These are phyloP conservation scores for Sporobolomyces roseus DNA, from an alignment of 768 basidiomycete genomes.

Conservation along the genomic window DNA sequence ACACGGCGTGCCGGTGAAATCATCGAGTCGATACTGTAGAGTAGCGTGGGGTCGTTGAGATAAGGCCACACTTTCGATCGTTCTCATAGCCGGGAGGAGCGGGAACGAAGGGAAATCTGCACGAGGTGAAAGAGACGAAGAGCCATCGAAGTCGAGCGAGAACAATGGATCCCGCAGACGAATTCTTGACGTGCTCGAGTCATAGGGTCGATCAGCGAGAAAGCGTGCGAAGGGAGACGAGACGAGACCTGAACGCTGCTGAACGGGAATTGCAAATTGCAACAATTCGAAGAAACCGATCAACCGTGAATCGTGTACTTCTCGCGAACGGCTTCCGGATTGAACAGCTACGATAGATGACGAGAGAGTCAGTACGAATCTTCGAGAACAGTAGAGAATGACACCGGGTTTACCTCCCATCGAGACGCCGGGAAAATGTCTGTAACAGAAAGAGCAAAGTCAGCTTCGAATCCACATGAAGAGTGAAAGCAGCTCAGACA, in stretches of 20 bases:
- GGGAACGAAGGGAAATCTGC: no score
- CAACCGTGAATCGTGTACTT: conserved; percentile 35
- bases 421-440: conserved; percentile 41
- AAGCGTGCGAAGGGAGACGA: neutral
- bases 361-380: no score
- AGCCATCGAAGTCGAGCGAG: no score
- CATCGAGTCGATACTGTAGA: no score
- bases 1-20: no score
- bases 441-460: neutral
- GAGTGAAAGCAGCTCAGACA: neutral
- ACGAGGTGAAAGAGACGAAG: no score
- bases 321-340: conserved; percentile 34
- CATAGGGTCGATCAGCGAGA: no score
- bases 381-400: neutral
- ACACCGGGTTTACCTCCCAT: conserved; percentile 30
- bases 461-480: neutral
- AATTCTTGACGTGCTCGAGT: no score
- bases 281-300: neutral
- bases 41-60: no score
- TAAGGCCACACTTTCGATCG: no score
- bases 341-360: conserved; percentile 26
- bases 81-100: no score
- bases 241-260: neutral
- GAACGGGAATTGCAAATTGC: neutral
- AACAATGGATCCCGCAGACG: no score